Base-by-base conservation (phyloP, 2,329 filamentous ascomycete species). In the Juglanconis oblonga region DNA sequence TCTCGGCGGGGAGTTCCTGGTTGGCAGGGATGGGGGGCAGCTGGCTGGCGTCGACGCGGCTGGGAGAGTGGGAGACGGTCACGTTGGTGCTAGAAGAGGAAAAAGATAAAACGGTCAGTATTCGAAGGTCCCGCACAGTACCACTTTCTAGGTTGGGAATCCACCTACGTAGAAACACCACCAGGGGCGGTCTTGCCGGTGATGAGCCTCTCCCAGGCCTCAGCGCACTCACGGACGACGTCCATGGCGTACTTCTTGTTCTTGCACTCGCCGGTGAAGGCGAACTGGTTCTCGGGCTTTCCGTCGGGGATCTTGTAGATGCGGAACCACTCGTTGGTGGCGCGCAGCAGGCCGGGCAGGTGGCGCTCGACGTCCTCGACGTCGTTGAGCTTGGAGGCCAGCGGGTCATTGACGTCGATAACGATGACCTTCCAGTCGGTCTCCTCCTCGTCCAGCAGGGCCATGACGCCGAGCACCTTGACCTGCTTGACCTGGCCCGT, bases 301-400 rank as follows among this genome's bases (percentile, higher is more conserved):
- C 95, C 95, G 76, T 99, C 95, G 75, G 95, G 95, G 80, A 99
- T 99, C 87, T 99, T 99, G 90, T 99, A 99, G 87, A 99, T 99
- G 79, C 95, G 92, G 92, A 99, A 99, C 95, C 95, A 99, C 85
- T 99, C 95, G 76, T 99, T 99, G 75, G 94, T 98, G 74, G 95
- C 95, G 69, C 95, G 90, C 76, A 99, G 86, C 62, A 99, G 91
- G 71, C 95, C 95, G 63, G 95, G 95, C 61, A 99, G 88, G 83
- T 98, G 95, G 74, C 94, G 89, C 87, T 99, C 95, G 69, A 99
- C 95, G 75, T 99, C 95, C 86, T 98, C 95, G 66, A 98, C 89
- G 77, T 98, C 94, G 82, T 99, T 94, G 75, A 99, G 90, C 87
- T 97, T 97, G 73, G 91, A 80, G 59, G 95, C 95, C 66, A 99